Base-by-base conservation (phyloP, 2,329 filamentous ascomycete genomes). In the Domatiomyces catenatus region DNA sequence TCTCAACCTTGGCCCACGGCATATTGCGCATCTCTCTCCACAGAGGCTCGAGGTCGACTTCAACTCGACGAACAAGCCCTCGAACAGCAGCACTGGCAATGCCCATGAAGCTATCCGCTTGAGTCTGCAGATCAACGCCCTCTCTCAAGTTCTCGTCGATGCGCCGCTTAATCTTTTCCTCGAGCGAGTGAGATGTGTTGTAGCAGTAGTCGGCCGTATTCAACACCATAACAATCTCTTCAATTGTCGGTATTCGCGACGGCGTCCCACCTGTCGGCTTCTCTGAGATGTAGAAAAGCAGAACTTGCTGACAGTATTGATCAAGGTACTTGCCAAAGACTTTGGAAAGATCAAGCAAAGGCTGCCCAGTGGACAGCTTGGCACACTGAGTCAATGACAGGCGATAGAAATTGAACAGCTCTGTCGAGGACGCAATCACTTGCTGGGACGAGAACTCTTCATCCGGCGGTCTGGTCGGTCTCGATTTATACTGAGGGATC, bases 171-270 rank as follows among this genome's bases (percentile, higher is more conserved):
- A 98, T 89, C 66, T 86, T 94, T 61, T 96, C 89, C 64, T 96
- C 90, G 0, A 98, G 75, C 63, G 96, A 90, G 46, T 82, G 88
- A 47, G 88, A 92, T 26, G 94, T 96, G 22, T 80, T 80, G 63
- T 95, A 90, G 77, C 92, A 98, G 66, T 96, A 98, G 63, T 98
- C 92, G 0, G 92, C 90, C 1, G 92, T 96, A 64, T 98, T 98
- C 46, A 98, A 73, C 1, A 96, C 88, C 2, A 94, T 71, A 12
- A 95, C 77, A 2, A 85, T 77, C 55, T 94, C 84, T 60, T 94
- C 81, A 1, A 92, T 56, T 5, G 66, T 65, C 1, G 69, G 68
- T n/a, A 65, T 59, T 48, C 64, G 68, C 0, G 76, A 76, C 1
- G 77, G 75, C 2, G 72, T 75, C 52, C 73, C 70, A 55, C 75